A percentile compares a stretch with the other conserved stretches of the same genome.
Evolutionary conservation across 2,329 filamentous ascomycete species (phyloP).

Genomic region (Pseudopyricularia javanii): DNA sequence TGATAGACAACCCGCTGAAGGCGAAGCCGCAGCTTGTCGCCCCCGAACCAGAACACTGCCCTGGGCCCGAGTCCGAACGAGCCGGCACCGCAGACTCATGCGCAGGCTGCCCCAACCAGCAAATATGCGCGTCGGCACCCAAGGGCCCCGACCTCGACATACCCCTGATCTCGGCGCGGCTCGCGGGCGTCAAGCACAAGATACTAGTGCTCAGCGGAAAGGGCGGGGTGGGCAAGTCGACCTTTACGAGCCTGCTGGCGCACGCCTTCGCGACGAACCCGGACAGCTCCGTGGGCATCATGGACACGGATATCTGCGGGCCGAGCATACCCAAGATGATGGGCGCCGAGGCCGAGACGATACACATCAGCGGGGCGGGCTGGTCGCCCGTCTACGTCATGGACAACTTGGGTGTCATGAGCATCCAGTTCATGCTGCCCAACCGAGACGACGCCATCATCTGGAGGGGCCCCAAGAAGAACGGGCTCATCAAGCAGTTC

Average conservation of each 20-base stretch:
- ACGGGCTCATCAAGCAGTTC: conserved; percentile 95
- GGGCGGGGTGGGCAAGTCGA: conserved; percentile 93
- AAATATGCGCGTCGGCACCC: conserved; percentile 84
- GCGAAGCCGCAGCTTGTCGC: conserved; percentile 76
- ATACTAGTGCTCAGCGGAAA: conserved; percentile 88
- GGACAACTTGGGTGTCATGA: conserved; percentile 93
- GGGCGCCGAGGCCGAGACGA: conserved; percentile 86
- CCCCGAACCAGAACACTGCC: conserved; percentile 93
- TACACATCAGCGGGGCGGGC: conserved; percentile 77
- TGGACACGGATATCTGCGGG: conserved; percentile 97
- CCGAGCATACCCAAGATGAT: conserved; percentile 98
- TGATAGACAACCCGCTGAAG: conserved; percentile 65
- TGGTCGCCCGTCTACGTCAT: conserved; percentile 95
- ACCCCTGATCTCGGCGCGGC: conserved; percentile 70
- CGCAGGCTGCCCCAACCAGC: conserved; percentile 89
- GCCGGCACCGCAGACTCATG: conserved; percentile 70
- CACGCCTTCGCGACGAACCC: conserved; percentile 81
- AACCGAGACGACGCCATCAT: conserved; percentile 91
- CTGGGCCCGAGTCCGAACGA: conserved; percentile 69
- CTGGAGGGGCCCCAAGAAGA: conserved; percentile 97
- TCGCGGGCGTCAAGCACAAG: conserved; percentile 77
- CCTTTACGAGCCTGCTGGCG: conserved; percentile 77
- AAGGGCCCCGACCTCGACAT: conserved; percentile 96
- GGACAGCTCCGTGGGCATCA: conserved; percentile 72
- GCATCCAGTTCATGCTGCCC: conserved; percentile 95